Base-by-base conservation (phyloP, 768 basidiomycete species). In the Naganishia kalamii region DNA sequence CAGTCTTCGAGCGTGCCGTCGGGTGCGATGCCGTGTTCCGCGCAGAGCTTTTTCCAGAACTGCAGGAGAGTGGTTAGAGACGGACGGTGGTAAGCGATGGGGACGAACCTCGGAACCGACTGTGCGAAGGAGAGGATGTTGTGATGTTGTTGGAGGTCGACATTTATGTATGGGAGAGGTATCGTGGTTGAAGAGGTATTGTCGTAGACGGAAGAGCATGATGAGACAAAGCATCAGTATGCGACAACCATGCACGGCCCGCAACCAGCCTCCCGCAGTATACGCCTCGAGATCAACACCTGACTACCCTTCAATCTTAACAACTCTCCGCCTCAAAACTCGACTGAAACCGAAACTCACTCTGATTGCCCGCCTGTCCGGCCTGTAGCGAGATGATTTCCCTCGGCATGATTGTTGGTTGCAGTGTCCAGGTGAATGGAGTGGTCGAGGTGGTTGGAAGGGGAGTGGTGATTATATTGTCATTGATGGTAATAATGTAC, bases 41-140 rank as follows among this genome's bases (percentile, higher is more conserved):
- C 90, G 72, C 96, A 98, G 19, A 99, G 85, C 48, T 94, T 88
- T 72, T 97, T 92, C 96, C 96, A 99, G 81, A 88, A 99, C 68
- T 96, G 65, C 1, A 40, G 5, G 65, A 19, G 27, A 17, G 3
- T 23, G 19, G 37, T 57, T 1, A 52, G 27, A 49, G 19, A n/a
- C 32, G 13, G 10, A 48, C 15, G 47, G 17, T 13, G 15, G 0
- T 5, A 35, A 1, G 32, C 0, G 15, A 27, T n/a, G 11, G 57
- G 25, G 15, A 30, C 73, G 63, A n/a, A 78, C 77, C 65, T 79
- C 92, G 60, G 90, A 87, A 49, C 92, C 91, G 87, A 97, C 94
- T 97, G 78, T 47, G 51, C 65, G 49, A 23, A 15, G 21, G 3
- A 44, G 49, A 52, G 5, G 46, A 54, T 25, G 4, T 23, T 15